A percentile compares a stretch with the other conserved stretches of the same genome.
phyloP scores from a whole-genome alignment of 352 stramenopile genomes.

The Globisporangium orthogonon region DNA sequence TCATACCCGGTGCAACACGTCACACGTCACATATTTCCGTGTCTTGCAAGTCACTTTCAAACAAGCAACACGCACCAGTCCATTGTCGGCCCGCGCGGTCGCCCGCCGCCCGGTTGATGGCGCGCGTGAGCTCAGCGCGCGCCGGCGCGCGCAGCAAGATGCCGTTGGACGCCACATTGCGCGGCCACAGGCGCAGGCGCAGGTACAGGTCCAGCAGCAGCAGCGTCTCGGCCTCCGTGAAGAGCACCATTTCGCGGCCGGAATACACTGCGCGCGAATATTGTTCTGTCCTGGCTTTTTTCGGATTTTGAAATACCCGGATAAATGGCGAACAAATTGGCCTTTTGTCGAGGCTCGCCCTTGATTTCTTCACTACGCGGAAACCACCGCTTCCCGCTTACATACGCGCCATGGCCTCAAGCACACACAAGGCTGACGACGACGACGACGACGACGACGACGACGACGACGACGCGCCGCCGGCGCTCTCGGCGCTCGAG shows the following conservation, averaged over 20 bases:
- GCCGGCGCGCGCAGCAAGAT: constrained; percentile 40
- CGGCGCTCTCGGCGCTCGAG: constrained; percentile 40
- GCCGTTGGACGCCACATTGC: constrained; percentile 41
- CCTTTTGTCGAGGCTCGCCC: no score
- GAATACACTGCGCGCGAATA: no score
- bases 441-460: no score
- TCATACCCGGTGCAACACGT: no score
- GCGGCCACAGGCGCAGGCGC: constrained; percentile 24
- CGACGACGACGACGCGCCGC: background rate
- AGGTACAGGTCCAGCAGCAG: constrained; percentile 47
- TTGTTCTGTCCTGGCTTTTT: no score
- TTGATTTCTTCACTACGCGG: no score
- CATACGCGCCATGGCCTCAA: background rate
- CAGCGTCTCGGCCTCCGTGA: constrained; percentile 41
- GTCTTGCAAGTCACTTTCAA: no score
- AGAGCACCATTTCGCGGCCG: constrained; percentile 53
- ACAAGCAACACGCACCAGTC: constrained; percentile 27
- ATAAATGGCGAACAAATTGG: no score
- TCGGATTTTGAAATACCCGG: background rate
- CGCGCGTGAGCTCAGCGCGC: constrained; percentile 32
- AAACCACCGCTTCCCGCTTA: background rate
- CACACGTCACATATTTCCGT: no score
- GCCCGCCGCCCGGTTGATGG: constrained; percentile 32
- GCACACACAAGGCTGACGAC: no score
- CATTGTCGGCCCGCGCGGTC: constrained; percentile 23